These are phyloP conservation scores for Oropetium thomaeum DNA, from an alignment of 176 grass and related monocot genomes.

Conservation along the genomic window DNA sequence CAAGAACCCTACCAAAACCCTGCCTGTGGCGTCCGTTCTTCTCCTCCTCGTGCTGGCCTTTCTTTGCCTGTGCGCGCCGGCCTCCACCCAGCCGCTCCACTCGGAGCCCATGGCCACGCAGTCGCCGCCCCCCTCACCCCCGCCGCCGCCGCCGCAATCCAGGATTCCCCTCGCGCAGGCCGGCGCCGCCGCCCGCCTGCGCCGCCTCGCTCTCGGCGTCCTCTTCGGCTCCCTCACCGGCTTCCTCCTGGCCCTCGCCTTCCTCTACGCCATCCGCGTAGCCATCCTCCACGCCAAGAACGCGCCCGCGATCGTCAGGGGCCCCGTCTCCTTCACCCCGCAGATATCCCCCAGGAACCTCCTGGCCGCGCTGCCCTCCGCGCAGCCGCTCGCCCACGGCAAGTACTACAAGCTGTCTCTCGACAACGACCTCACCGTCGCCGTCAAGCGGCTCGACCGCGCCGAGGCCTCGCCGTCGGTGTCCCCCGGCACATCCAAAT, in stretches of 20 bases:
- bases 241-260: conserved; percentile 60
- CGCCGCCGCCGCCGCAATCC: conserved; percentile 27
- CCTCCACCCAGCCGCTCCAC: conserved; percentile 54
- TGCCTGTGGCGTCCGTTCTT: conserved; percentile 8
- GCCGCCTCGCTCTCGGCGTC: conserved; percentile 75
- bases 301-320: conserved; percentile 58
- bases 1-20: conserved; percentile 81
- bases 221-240: conserved; percentile 83
- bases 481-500: conserved; percentile 47
- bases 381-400: conserved; percentile 49
- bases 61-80: conserved; percentile 34
- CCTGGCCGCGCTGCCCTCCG: conserved; percentile 50
- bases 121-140: conserved; percentile 10
- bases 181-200: conserved; percentile 45
- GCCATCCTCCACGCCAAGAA: conserved; percentile 68
- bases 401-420: conserved; percentile 77
- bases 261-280: conserved; percentile 73
- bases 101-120: conserved; percentile 57
- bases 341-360: conserved; percentile 80
- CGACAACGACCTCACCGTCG: conserved; percentile 65
- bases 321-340: conserved; percentile 81
- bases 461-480: conserved; percentile 38
- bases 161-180: conserved; percentile 40
- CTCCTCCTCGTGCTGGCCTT: conserved; percentile 39
- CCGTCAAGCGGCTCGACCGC: conserved; percentile 57